Conservation (phyloP, 2,329 filamentous ascomycete species). For the Helminthosporium solani region DNA sequence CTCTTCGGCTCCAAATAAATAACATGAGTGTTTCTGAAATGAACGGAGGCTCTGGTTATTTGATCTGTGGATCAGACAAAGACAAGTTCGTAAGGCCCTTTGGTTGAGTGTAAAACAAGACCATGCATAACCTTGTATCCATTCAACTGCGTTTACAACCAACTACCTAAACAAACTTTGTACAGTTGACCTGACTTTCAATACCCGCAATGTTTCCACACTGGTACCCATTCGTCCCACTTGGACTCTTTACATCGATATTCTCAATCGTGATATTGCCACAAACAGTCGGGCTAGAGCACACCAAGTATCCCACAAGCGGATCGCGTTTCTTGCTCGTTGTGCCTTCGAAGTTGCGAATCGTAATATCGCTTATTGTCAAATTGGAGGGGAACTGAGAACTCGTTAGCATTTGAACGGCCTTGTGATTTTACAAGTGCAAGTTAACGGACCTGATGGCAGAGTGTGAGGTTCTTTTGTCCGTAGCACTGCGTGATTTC, state of each 20-base stretch:
- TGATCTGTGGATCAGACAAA: no score
- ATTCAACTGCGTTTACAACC: no score
- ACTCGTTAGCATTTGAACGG: constrained; percentile 1
- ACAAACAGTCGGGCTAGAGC: constrained; percentile 50
- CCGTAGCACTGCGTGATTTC: constrained; percentile 67
- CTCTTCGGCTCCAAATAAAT: no score
- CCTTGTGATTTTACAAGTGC: background rate
- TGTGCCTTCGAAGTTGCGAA: constrained; percentile 58
- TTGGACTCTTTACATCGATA: constrained; percentile 51
- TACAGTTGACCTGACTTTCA: constrained; percentile 34
- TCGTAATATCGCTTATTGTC: constrained; percentile 57
- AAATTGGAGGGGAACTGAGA: constrained; percentile 54
- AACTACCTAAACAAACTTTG: constrained; percentile 5
- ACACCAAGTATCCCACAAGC: constrained; percentile 47
- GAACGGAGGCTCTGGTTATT: no score
- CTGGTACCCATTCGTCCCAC: constrained; percentile 45
- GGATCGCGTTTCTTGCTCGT: constrained; percentile 50
- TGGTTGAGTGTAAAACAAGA: no score
- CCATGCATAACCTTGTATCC: no score
- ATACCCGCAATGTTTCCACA: constrained; percentile 46
- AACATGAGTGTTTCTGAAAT: no score
- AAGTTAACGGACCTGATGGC: constrained; percentile 44
- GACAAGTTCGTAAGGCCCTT: no score
- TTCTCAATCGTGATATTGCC: constrained; percentile 49
- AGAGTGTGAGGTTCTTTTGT: constrained; percentile 63